Conservation (phyloP, 495 filamentous ascomycete species). For the Talaromyces wortmannii region DNA sequence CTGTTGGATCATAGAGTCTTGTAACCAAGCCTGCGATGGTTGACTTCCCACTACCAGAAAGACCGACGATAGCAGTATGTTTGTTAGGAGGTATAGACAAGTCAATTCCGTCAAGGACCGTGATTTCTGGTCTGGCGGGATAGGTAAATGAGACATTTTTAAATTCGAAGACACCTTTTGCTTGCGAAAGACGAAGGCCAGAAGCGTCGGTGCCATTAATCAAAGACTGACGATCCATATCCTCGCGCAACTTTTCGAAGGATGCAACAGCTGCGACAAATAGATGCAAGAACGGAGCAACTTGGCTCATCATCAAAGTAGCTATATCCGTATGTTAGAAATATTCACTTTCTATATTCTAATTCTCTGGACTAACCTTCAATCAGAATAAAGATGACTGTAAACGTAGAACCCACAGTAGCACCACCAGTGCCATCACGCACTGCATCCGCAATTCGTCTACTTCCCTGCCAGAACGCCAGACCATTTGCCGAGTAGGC, state of each 20-base stretch:
- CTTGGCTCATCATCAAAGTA: constrained; percentile 53
- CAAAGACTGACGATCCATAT: constrained; percentile 43
- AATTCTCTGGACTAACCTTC: constrained; percentile 27
- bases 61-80: constrained; percentile 59
- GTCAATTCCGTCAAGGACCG: constrained; percentile 42
- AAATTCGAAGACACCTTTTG: constrained; percentile 39
- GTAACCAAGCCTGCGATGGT: constrained; percentile 53
- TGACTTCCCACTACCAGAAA: constrained; percentile 68
- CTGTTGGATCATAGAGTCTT: constrained; percentile 40
- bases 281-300: constrained; percentile 55
- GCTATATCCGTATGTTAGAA: constrained; percentile 34
- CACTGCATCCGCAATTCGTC: constrained; percentile 41
- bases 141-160: constrained; percentile 54
- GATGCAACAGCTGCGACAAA: constrained; percentile 51
- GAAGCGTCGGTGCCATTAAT: constrained; percentile 39
- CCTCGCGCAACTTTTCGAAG: constrained; percentile 38
- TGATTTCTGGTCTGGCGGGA: constrained; percentile 53
- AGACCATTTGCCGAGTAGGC: constrained; percentile 58
- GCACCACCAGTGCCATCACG: constrained; percentile 17
- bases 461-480: constrained; percentile 60
- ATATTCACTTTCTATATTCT: not conserved
- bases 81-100: constrained; percentile 49
- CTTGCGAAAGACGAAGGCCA: constrained; percentile 22
- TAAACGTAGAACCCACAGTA: constrained; percentile 44
- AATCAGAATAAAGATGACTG: not conserved